Evolutionary conservation across 345 rosid species (phyloP).

Genomic region (Garcia nutans): DNA sequence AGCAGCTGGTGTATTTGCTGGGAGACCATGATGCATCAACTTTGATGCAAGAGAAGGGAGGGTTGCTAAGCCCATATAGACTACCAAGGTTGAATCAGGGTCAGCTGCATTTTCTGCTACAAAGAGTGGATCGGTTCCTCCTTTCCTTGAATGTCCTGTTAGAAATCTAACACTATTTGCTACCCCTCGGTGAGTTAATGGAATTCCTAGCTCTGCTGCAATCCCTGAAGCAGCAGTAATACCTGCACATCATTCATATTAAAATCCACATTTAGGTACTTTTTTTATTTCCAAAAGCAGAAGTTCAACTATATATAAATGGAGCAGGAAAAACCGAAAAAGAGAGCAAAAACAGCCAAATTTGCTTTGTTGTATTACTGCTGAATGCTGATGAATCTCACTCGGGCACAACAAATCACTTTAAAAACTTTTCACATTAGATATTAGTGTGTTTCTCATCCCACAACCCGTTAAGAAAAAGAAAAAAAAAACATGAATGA

Average conservation of each 20-base stretch:
- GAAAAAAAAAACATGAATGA: background rate
- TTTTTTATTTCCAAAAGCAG: background rate
- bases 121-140: slow-evolving; percentile 38
- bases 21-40: slow-evolving; percentile 84
- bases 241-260: slow-evolving; percentile 46
- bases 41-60: slow-evolving; percentile 79
- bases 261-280: background rate
- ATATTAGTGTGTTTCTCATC: background rate
- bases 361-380: background rate
- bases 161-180: slow-evolving; percentile 87
- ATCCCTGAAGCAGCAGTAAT: slow-evolving; percentile 98
- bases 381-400: background rate
- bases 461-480: background rate
- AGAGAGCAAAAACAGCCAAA: background rate
- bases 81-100: slow-evolving; percentile 85
- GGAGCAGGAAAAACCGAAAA: background rate
- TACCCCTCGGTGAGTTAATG: slow-evolving; percentile 88
- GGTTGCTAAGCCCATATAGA: slow-evolving; percentile 94
- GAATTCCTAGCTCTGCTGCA: slow-evolving; percentile 92
- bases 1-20: slow-evolving; percentile 75
- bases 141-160: slow-evolving; percentile 91
- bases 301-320: background rate
- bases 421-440: background rate
- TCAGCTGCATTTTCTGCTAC: slow-evolving; percentile 93
- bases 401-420: background rate